Conservation (phyloP, 768 basidiomycete species). For the Panus rudis region DNA sequence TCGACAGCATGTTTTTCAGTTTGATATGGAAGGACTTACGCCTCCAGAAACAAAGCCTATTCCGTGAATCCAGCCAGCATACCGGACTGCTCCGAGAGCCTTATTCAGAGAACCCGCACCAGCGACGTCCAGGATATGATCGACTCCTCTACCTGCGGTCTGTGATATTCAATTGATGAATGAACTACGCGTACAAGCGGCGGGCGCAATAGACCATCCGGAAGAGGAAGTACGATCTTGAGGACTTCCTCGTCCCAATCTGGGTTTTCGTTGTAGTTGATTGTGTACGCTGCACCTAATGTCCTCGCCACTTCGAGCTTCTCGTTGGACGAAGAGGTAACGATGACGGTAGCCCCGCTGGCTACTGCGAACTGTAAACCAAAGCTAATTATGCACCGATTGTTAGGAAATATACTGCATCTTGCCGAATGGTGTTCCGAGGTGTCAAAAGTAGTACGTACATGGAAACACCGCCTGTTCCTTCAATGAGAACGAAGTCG, state of each 20-base stretch:
- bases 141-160: constrained; percentile 23
- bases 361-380: constrained; percentile 54
- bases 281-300: constrained; percentile 44
- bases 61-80: constrained; percentile 39
- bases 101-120: constrained; percentile 46
- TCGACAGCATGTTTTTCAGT: too few species aligned
- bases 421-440: not conserved
- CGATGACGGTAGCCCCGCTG: constrained; percentile 55
- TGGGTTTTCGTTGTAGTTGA: constrained; percentile 53
- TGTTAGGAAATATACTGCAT: constrained; percentile 10
- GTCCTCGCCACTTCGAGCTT: constrained; percentile 46
- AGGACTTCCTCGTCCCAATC: constrained; percentile 51
- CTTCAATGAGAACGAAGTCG: constrained; percentile 47
- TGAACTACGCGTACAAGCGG: not conserved
- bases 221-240: constrained; percentile 29
- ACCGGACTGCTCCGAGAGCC: constrained; percentile 31
- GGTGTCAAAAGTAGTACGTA: constrained; percentile 10
- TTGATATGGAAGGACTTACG: constrained; percentile 6
- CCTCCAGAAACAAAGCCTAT: constrained; percentile 45
- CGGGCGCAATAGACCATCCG: not conserved
- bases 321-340: constrained; percentile 57
- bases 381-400: constrained; percentile 22
- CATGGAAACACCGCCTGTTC: constrained; percentile 52
- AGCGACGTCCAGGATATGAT: constrained; percentile 44
- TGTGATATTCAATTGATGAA: constrained; percentile 9